phyloP scores from a whole-genome alignment of 495 filamentous ascomycete genomes.

The Lepidopterella palustris region DNA sequence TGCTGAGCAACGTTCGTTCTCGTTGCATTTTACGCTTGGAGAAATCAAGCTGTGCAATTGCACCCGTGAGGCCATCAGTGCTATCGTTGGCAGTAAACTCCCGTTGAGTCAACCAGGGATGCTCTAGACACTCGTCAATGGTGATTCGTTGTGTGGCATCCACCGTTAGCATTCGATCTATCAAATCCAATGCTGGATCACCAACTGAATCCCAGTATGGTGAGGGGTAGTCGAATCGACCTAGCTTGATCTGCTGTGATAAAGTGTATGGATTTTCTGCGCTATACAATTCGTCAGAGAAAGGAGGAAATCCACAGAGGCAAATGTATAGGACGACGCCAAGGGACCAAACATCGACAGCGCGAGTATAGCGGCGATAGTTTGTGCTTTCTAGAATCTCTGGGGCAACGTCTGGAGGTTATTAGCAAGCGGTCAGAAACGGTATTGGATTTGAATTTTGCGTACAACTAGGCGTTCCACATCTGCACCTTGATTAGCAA shows the following conservation, averaged over 20 bases:
- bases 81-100: constrained; percentile 59
- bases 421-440: constrained; percentile 1
- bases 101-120: constrained; percentile 72
- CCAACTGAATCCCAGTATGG: constrained; percentile 96
- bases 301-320: constrained; percentile 95
- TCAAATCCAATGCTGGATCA: constrained; percentile 85
- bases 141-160: constrained; percentile 76
- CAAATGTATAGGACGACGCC: constrained; percentile 99
- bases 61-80: constrained; percentile 85
- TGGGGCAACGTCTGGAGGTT: constrained; percentile 66
- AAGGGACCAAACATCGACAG: constrained; percentile 94
- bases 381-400: constrained; percentile 79
- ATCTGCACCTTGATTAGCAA: constrained; percentile 42
- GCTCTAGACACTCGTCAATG: constrained; percentile 81
- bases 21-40: constrained; percentile 68
- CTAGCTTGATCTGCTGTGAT: constrained; percentile 83
- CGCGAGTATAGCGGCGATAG: constrained; percentile 83
- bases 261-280: constrained; percentile 75
- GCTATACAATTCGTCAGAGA: constrained; percentile 84
- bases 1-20: constrained; percentile 78
- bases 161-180: constrained; percentile 90
- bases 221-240: constrained; percentile 86
- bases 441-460: constrained; percentile 12
- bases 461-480: constrained; percentile 86
- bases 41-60: constrained; percentile 75